Base-by-base conservation (phyloP, 1,139 yeast genomes). In the Wickerhamomyces sp. region DNA sequence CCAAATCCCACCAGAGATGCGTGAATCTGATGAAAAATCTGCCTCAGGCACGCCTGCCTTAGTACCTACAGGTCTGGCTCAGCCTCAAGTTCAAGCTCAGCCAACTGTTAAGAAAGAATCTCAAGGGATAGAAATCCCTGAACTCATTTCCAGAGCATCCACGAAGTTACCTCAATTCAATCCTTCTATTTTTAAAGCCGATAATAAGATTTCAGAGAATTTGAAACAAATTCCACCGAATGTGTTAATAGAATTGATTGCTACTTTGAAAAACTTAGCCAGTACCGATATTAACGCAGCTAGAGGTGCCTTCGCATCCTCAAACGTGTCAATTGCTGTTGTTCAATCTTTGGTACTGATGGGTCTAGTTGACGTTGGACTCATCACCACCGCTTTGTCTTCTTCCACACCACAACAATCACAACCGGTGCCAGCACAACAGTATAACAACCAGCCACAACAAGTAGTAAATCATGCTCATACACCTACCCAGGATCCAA, bases 301-400 rank as follows among this genome's bases (percentile, higher is more conserved):
- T 12, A 66, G 75, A 41, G 78, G 75, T 28, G 66, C 76, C 29
- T 65, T 78, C 40, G 72, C 66, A 39, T 64, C 76, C 23, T 78
- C 82, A 4, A 69, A 75, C 33, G 61, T 81, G 30, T 80, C 87
- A 5, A 62, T 75, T 3, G 68, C 84, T 2, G 77, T 84, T 1
- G 76, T 88, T 0, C 91, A 83, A 54, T 84, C 87, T 3, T 62
- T 83, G 42, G 57, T 82, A n/a, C 64, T 80, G 31, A 81, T 82
- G 89, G 93, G 91, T 1, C 67, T 82, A 32, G 74, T 82, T 22
- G 84, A 81, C 53, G 66, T 70, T 27, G 78, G 75, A 27, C 81
- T 79, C 15, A 75, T 82, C 19, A 66, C 69, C 24, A 72, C 64
- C 30, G 66, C 70, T 5, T 52, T 62, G 47, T 53, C 49, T 28